Evolutionary conservation across 192 early-diverging fungal genomes (phyloP), one percentile per base, ranked within the genome.

Genomic region (Podila verticillata): DNA sequence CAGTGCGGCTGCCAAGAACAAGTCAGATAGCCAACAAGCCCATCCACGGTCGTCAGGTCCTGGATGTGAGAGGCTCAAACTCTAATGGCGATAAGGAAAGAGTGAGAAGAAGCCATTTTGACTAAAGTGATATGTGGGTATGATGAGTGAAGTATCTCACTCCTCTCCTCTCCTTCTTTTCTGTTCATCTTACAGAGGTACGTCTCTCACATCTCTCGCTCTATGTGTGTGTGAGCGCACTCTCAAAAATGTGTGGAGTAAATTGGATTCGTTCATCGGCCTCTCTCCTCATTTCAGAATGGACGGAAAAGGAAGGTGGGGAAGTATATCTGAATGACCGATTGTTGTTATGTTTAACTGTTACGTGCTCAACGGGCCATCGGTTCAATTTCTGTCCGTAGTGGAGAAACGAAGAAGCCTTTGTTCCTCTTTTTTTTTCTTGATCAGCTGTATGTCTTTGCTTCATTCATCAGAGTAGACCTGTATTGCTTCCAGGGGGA

Each of bases 81-180:
- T 54, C 10, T 54, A 54, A 54, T n/a, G 51, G 20, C 51, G 51
- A 54, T 54, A 54, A 54, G 22, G 51, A 54, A 26, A 54, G 51
- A 48, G 48, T 48, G n/a, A 48, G 51, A 54, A 54, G 24, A 54
- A 26, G 51, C 39, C 39, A 44, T 15, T 44, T 12, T 44, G 39
- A 44, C 13, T 15, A 44, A 44, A 44, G 39, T 44, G 39, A 44
- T 44, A 44, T 17, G 39, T 44, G 51, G 17, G n/a, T 54, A 54
- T 54, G 24, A 6, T 54, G 51, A 54, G 51, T 24, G 17, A 54
- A 54, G n/a, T 24, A 26, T 7, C n/a, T n/a, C n/a, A n/a, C n/a
- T n/a, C n/a, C n/a, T n/a, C n/a, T n/a, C n/a, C n/a, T n/a, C n/a
- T n/a, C n/a, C n/a, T n/a, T n/a, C n/a, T n/a, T n/a, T n/a, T 4